A percentile compares a stretch with the other conserved stretches of the same genome.
Evolutionary conservation across 805 yeast species (phyloP).

Genomic region (Debaryomyces castellii): DNA sequence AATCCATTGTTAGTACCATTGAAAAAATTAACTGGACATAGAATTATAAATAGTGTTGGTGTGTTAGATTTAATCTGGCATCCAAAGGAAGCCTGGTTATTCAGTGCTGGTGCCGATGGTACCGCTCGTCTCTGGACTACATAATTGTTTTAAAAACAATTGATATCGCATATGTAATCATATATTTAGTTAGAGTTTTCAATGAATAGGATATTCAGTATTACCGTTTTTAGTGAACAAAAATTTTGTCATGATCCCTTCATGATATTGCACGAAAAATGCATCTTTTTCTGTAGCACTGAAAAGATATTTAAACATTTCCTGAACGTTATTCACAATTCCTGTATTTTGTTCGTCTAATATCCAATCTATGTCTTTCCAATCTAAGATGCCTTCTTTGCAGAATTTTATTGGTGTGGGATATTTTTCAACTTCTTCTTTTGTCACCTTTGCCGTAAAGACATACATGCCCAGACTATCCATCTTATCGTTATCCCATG

Average conservation of each 20-base stretch:
- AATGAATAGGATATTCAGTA: conserved; percentile 4
- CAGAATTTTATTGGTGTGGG: conserved; percentile 27
- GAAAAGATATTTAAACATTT: conserved; percentile 23
- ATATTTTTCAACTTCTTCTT: conserved; percentile 21
- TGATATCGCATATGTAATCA: conserved; percentile 1
- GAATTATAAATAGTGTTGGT: conserved; percentile 75
- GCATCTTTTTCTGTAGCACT: conserved; percentile 19
- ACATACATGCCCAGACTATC: conserved; percentile 38
- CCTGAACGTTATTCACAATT: conserved; percentile 37
- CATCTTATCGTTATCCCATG: conserved; percentile 28
- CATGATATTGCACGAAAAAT: conserved; percentile 25
- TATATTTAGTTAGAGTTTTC: conserved; percentile 2
- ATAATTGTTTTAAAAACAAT: conserved; percentile 11
- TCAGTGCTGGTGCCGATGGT: conserved; percentile 96
- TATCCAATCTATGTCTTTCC: conserved; percentile 40
- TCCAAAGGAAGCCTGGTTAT: conserved; percentile 97
- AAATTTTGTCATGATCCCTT: conserved; percentile 8
- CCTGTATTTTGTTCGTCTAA: conserved; percentile 36
- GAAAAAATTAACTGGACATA: conserved; percentile 91
- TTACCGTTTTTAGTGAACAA: conserved; percentile 11
- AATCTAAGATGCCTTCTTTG: conserved; percentile 44
- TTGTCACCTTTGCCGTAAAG: conserved; percentile 35
- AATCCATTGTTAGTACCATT: conserved; percentile 95
- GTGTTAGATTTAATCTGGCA: conserved; percentile 91
- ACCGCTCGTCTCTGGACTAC: conserved; percentile 97